Percentiles rank a stretch among this genome's conserved stretches.
These are phyloP conservation scores for Fusarium sp. DNA, from an alignment of 2,329 filamentous ascomycete genomes.

Conservation along the genomic window DNA sequence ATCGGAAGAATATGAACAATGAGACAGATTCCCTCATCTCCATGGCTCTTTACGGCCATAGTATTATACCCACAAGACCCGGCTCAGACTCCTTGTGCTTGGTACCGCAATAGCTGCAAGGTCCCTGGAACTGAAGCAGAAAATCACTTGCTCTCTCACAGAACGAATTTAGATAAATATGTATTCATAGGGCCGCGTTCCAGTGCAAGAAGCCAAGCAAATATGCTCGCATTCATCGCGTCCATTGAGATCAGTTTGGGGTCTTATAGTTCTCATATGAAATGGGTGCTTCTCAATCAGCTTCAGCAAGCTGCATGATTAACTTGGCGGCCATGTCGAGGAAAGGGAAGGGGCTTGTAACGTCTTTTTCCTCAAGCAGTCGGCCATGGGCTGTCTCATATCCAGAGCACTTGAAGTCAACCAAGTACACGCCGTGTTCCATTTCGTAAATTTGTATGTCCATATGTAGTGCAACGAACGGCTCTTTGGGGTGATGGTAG, in stretches of 20 bases:
- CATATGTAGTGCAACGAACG: conserved; percentile 91
- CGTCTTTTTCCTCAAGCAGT: conserved; percentile 89
- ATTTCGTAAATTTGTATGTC: conserved; percentile 97
- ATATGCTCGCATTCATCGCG: not conserved
- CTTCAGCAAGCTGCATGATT: conserved; percentile 92
- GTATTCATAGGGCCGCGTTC: not conserved
- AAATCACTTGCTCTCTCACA: not conserved
- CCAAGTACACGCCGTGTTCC: conserved; percentile 91
- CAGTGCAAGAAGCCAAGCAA: not conserved
- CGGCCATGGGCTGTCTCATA: conserved; percentile 86
- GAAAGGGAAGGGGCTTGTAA: conserved; percentile 95
- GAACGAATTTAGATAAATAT: not conserved
- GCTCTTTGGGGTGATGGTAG: conserved; percentile 61
- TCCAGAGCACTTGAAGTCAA: conserved; percentile 98
- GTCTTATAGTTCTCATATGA: not conserved
- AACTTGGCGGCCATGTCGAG: conserved; percentile 91
- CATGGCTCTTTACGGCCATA: not conserved
- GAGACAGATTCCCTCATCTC: not conserved
- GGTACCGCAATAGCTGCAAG: not conserved
- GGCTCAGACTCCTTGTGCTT: not conserved
- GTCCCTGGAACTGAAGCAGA: not conserved
- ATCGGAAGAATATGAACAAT: not conserved
- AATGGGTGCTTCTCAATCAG: conserved; percentile 62
- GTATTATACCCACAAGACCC: conserved; percentile 1
- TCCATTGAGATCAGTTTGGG: not conserved